Conservation (phyloP, 1,284 basidiomycete species). For the Paramarasmius palmivorus region DNA sequence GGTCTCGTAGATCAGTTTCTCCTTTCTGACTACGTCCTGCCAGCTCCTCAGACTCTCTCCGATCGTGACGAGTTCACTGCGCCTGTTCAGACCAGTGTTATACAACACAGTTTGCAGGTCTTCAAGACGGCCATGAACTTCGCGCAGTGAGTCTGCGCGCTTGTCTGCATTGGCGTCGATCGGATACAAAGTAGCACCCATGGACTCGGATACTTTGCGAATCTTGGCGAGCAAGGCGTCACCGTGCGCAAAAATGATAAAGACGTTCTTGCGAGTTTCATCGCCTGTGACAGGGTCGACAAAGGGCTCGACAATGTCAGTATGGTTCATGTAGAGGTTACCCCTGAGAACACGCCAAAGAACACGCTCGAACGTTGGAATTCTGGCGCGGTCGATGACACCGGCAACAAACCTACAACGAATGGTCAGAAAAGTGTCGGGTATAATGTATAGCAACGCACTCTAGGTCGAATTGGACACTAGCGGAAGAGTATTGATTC, state of each 20-base stretch:
- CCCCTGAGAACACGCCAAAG: constrained; percentile 98
- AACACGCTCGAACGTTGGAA: constrained; percentile 95
- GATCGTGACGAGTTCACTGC: constrained; percentile 83
- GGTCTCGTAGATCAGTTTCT: constrained; percentile 95
- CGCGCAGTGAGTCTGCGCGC: constrained; percentile 86
- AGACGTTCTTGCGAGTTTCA: constrained; percentile 95
- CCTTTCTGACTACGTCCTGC: constrained; percentile 93
- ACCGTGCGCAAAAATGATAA: constrained; percentile 99
- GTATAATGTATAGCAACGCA: constrained; percentile 34
- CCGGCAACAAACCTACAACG: constrained; percentile 85
- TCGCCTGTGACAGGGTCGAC: constrained; percentile 81
- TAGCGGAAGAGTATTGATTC: constrained; percentile 54
- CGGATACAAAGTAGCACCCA: constrained; percentile 96
- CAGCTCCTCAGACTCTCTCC: constrained; percentile 88
- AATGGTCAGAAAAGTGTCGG: constrained; percentile 7
- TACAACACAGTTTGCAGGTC: constrained; percentile 91
- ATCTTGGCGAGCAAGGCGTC: constrained; percentile 94
- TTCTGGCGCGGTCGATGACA: constrained; percentile 90
- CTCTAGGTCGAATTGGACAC: constrained; percentile 85
- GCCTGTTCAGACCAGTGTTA: constrained; percentile 86
- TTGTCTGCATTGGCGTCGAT: constrained; percentile 95
- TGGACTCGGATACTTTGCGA: constrained; percentile 96
- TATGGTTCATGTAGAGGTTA: constrained; percentile 99
- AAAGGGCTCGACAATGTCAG: constrained; percentile 93
- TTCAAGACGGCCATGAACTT: constrained; percentile 89